Base-by-base conservation (phyloP, 2,329 filamentous ascomycete genomes). In the Colletotrichum sp. region DNA sequence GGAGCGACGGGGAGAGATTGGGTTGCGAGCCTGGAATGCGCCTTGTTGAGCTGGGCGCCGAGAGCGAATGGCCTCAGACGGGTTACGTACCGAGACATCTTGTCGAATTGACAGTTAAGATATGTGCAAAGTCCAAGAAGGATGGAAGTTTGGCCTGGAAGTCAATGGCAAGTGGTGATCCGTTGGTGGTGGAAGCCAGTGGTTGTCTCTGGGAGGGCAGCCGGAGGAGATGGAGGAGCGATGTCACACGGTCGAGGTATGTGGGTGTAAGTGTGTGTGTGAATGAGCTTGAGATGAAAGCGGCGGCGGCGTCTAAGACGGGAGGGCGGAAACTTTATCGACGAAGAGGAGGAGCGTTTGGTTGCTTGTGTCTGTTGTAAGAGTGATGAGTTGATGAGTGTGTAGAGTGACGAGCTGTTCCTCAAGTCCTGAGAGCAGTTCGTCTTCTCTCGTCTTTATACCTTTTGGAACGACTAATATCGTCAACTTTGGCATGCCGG, bases 71-170 rank as follows among this genome's bases (percentile, higher is more conserved):
- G 74, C 36, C 74, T 72, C 16, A 76, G 36, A 36, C 74, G 71
- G 71, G 64, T 65, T n/a, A 74, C 30, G 64, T 69, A 74, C 59
- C 74, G 74, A 69, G 74, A 76, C 74, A 76, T 76, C 18, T 30
- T 69, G 72, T 28, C 71, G 64, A 28, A 22, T 72, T 75, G 59
- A 75, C 55, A 32, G 55, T 62, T 44, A 22, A 65, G 44, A 64
- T 28, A 36, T 39, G 8, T 55, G 28, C 16, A 28, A 59, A 32
- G 57, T 60, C 32, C 30, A 36, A 63, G 30, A 36, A 36, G 30
- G 28, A 36, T 52, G 44, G 39, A 52, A 18, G 44, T 22, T 22
- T 22, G 44, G 44, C 44, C 44, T 52, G 44, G 59, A 32, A 62
- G 30, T n/a, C 18, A 63, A 34, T 63, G 59, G 59, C 59, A 18